These are phyloP conservation scores for Scleromitrula shiraiana DNA, from an alignment of 2,329 filamentous ascomycete species.

Conservation along the genomic window DNA sequence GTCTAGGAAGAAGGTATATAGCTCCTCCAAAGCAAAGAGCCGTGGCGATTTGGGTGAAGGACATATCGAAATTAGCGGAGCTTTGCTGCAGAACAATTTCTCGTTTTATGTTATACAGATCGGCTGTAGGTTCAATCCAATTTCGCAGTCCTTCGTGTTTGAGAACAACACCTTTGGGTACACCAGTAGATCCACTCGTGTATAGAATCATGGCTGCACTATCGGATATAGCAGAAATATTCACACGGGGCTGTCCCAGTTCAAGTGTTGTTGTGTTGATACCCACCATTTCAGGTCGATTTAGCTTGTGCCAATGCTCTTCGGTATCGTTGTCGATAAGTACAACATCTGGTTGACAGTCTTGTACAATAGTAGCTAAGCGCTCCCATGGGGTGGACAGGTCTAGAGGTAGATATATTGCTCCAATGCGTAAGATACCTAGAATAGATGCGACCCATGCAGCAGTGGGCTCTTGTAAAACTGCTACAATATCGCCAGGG, in stretches of 20 bases:
- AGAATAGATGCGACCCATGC: conserved; percentile 29
- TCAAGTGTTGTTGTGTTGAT: neutral
- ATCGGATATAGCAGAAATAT: neutral
- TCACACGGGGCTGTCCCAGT: neutral
- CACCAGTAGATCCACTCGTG: conserved; percentile 54
- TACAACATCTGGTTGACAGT: conserved; percentile 27
- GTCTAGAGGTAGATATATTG: conserved; percentile 31
- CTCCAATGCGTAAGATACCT: conserved; percentile 29
- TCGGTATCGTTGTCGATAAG: conserved; percentile 26
- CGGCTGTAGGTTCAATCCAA: conserved; percentile 16
- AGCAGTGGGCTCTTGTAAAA: conserved; percentile 12
- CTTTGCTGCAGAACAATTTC: conserved; percentile 18
- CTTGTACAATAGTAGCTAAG: conserved; percentile 22
- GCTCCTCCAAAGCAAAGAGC: conserved; percentile 14
- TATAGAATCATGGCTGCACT: conserved; percentile 39
- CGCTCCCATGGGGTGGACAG: conserved; percentile 22
- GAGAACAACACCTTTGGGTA: conserved; percentile 37
- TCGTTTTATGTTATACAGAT: conserved; percentile 7
- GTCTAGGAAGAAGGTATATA: conserved; percentile 11
- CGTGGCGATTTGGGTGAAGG: conserved; percentile 14
- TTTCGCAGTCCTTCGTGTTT: conserved; percentile 21
- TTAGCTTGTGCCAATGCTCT: neutral
- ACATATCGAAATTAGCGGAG: conserved; percentile 17
- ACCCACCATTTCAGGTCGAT: neutral
- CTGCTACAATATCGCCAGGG: neutral